phyloP scores from a whole-genome alignment of 2,329 filamentous ascomycete species.

The Penicillium paneum region DNA sequence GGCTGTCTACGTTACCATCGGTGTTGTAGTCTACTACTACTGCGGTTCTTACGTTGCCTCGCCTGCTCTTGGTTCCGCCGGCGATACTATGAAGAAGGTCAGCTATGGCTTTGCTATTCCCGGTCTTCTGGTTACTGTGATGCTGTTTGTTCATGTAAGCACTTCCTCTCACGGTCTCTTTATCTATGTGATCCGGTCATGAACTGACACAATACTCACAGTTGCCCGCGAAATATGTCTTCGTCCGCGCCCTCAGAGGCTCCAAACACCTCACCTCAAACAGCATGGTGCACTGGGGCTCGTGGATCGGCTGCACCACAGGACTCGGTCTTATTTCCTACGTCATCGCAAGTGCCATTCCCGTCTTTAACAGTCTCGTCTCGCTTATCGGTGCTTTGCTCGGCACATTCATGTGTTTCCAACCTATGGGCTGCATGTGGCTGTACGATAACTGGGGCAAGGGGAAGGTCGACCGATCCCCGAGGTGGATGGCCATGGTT shows the following conservation, averaged over 20 bases:
- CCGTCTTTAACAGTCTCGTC: conserved; percentile 21
- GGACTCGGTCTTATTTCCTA: conserved; percentile 17
- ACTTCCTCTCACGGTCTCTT: neutral
- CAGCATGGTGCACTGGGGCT: conserved; percentile 17
- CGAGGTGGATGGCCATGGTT: conserved; percentile 17
- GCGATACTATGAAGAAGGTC: conserved; percentile 41
- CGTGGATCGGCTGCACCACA: conserved; percentile 19
- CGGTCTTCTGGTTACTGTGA: conserved; percentile 25
- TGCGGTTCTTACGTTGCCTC: conserved; percentile 46
- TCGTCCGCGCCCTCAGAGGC: conserved; percentile 17
- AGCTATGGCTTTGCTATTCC: conserved; percentile 40
- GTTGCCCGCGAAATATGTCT: conserved; percentile 21
- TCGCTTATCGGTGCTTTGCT: conserved; percentile 23
- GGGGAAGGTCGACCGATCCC: conserved; percentile 14
- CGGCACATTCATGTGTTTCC: conserved; percentile 20
- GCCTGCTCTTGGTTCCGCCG: conserved; percentile 46
- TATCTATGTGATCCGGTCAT: neutral
- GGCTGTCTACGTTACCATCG: conserved; percentile 33
- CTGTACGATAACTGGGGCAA: conserved; percentile 39
- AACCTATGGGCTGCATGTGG: conserved; percentile 44
- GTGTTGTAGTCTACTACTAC: conserved; percentile 44
- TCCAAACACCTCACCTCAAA: conserved; percentile 18
- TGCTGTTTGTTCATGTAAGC: conserved; percentile 22
- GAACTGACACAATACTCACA: neutral
- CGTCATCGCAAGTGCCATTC: conserved; percentile 23